A percentile compares a stretch with the other conserved stretches of the same genome.
These are phyloP conservation scores for Neocallimastix lanati DNA, from an alignment of 192 early-diverging fungal species.

Conservation along the genomic window DNA sequence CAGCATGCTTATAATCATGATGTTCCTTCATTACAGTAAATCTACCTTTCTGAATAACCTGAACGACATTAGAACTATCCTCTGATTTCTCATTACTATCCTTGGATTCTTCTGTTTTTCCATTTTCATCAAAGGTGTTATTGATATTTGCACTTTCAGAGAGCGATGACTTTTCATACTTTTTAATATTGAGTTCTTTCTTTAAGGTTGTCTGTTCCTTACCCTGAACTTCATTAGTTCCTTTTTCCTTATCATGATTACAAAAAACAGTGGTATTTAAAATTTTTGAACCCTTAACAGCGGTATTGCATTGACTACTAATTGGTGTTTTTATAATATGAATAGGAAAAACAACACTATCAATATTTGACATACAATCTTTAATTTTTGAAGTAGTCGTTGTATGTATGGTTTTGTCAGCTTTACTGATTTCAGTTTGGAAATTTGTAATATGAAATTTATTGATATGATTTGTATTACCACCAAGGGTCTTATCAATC, in stretches of 20 bases:
- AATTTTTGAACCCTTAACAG: background rate
- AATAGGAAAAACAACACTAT: background rate
- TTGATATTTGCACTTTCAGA: background rate
- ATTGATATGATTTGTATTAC: background rate
- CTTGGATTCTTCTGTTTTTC: background rate
- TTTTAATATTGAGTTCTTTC: no score
- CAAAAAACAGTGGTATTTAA: no score
- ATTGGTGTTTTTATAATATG: background rate
- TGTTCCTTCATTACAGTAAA: background rate
- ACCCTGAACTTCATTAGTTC: no score
- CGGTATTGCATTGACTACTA: background rate
- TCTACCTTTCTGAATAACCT: background rate
- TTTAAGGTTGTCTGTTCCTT: no score
- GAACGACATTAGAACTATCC: background rate
- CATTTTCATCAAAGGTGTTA: background rate
- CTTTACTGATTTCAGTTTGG: background rate
- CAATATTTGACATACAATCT: background rate
- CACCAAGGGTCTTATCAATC: background rate
- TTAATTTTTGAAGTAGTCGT: background rate
- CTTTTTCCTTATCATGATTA: no score
- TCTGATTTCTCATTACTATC: background rate
- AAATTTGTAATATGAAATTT: background rate
- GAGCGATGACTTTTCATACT: background rate
- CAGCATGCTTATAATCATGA: background rate
- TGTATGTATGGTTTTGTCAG: background rate